These are phyloP conservation scores for Inonotus hispidus DNA, from an alignment of 1,284 basidiomycete species.

Conservation along the genomic window DNA sequence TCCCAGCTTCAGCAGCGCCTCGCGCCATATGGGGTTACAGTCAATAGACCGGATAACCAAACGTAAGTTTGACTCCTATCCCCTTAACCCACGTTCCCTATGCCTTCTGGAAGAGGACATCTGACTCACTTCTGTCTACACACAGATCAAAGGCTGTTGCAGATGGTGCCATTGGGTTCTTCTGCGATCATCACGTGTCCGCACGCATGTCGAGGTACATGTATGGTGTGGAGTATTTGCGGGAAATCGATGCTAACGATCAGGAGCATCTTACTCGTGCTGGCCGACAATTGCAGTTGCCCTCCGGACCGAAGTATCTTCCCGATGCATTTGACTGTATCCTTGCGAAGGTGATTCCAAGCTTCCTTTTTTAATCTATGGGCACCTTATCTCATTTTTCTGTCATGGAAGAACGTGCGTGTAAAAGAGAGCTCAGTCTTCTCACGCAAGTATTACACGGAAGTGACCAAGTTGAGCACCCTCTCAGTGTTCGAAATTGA, in stretches of 20 bases:
- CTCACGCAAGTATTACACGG: constrained; percentile 73
- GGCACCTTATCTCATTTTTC: not conserved
- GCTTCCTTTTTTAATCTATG: constrained; percentile 22
- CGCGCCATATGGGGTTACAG: constrained; percentile 45
- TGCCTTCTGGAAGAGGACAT: not conserved
- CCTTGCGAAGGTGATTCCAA: constrained; percentile 45
- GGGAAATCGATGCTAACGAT: constrained; percentile 59
- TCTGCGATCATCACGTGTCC: constrained; percentile 75
- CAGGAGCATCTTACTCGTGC: constrained; percentile 59
- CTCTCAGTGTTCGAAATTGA: constrained; percentile 76
- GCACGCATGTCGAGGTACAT: constrained; percentile 72
- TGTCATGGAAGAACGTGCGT: constrained; percentile 47
- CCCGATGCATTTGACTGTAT: constrained; percentile 79
- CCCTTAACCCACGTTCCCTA: not conserved
- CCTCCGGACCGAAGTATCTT: constrained; percentile 65
- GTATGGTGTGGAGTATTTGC: constrained; percentile 74
- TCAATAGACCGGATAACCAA: constrained; percentile 70
- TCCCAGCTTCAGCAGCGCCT: constrained; percentile 65
- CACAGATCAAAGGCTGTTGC: constrained; percentile 72
- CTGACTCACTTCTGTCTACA: not conserved
- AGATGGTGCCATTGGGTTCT: constrained; percentile 76
- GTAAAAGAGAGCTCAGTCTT: constrained; percentile 78
- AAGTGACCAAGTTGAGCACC: constrained; percentile 66
- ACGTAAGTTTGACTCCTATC: constrained; percentile 41
- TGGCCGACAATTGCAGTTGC: constrained; percentile 64